phyloP scores from a whole-genome alignment of 768 basidiomycete species.

The Termitomyces sp. region DNA sequence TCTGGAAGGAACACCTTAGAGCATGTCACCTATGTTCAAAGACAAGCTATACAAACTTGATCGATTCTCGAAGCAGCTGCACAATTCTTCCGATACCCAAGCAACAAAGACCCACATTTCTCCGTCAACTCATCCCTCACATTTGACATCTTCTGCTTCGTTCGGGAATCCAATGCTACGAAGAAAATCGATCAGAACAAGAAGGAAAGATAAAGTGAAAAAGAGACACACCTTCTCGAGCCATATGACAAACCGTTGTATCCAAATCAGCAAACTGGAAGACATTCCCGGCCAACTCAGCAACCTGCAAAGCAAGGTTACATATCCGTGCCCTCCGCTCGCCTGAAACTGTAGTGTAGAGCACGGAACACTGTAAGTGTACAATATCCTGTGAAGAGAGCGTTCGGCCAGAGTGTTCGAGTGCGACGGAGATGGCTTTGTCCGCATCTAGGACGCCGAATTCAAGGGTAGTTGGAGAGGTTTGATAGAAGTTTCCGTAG shows the following conservation, averaged over 20 bases:
- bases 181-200: neutral
- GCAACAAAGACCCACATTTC: slow-evolving; percentile 70
- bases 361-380: slow-evolving; percentile 78
- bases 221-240: slow-evolving; percentile 63
- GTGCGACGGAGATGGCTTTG: slow-evolving; percentile 67
- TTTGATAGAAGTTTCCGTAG: slow-evolving; percentile 68
- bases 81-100: slow-evolving; percentile 87
- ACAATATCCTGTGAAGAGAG: slow-evolving; percentile 71
- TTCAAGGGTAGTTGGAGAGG: slow-evolving; percentile 65
- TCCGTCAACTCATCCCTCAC: slow-evolving; percentile 86
- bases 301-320: slow-evolving; percentile 82
- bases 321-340: slow-evolving; percentile 78
- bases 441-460: slow-evolving; percentile 79
- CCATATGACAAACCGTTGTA: slow-evolving; percentile 63
- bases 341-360: slow-evolving; percentile 79
- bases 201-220: neutral
- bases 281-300: slow-evolving; percentile 81
- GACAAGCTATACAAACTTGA: slow-evolving; percentile 49
- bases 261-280: slow-evolving; percentile 93
- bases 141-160: slow-evolving; percentile 54
- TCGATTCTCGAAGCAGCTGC: slow-evolving; percentile 70
- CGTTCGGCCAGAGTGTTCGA: slow-evolving; percentile 60
- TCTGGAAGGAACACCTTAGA: slow-evolving; percentile 34
- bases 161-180: slow-evolving; percentile 67
- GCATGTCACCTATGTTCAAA: neutral